phyloP scores from a whole-genome alignment of 768 basidiomycete species.

The Cystobasidium tubakii region DNA sequence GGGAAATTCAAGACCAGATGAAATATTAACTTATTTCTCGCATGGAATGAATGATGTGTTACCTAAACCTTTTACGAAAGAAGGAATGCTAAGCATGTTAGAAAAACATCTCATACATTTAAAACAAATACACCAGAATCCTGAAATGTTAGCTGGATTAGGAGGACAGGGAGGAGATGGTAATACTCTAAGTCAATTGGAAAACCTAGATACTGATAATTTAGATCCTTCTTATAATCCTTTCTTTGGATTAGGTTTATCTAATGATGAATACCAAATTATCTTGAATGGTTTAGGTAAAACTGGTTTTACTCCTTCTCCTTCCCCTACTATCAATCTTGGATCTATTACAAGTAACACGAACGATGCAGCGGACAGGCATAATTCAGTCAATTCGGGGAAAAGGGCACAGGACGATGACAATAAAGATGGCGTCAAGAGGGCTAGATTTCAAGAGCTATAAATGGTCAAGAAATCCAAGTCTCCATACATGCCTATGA shows the following conservation, averaged over 20 bases:
- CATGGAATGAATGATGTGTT: conserved; percentile 95
- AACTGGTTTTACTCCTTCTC: conserved; percentile 8
- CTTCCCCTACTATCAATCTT: neutral
- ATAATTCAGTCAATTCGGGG: neutral
- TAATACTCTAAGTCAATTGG: neutral
- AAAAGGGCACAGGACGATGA: conserved; percentile 19
- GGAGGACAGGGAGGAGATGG: neutral
- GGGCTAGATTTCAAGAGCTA: conserved; percentile 20
- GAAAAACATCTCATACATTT: conserved; percentile 88
- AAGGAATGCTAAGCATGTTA: conserved; percentile 81
- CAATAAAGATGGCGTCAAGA: conserved; percentile 1
- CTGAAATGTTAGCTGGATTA: conserved; percentile 5
- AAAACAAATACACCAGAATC: conserved; percentile 65
- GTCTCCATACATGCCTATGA: no score
- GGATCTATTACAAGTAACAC: neutral
- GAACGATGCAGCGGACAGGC: neutral
- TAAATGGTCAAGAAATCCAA: neutral
- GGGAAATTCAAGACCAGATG: conserved; percentile 82
- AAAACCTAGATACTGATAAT: conserved; percentile 60
- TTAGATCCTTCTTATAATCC: conserved; percentile 62
- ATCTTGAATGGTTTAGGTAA: conserved; percentile 62
- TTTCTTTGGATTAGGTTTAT: conserved; percentile 75
- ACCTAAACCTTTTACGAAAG: conserved; percentile 94
- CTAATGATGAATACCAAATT: conserved; percentile 76
- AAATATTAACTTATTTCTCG: conserved; percentile 83